phyloP scores from a whole-genome alignment of 371 early-diverging fungal genomes.

The Haplosporangium sp. region DNA sequence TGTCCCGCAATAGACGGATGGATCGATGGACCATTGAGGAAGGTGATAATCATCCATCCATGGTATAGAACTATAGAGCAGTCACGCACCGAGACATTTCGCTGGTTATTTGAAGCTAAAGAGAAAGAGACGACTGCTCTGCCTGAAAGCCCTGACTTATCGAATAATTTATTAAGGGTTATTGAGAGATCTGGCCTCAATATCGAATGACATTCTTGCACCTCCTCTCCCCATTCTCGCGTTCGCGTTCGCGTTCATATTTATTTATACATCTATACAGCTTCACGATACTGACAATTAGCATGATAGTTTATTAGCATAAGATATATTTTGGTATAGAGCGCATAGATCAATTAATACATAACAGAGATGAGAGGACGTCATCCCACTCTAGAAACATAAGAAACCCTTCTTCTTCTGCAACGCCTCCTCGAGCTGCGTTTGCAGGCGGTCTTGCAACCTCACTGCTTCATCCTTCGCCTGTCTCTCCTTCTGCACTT shows the following conservation, averaged over 20 bases:
- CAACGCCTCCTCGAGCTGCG: constrained; percentile 40
- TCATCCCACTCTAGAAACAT: constrained; percentile 33
- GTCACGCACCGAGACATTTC: constrained; percentile 54
- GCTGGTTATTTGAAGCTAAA: constrained; percentile 47
- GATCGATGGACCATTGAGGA: constrained; percentile 15
- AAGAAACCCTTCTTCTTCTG: constrained; percentile 55
- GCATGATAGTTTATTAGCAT: too few relatives aligned
- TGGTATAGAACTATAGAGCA: background rate
- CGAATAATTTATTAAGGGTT: background rate
- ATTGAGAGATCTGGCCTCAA: background rate
- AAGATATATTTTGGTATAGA: too few relatives aligned
- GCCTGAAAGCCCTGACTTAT: too few relatives aligned
- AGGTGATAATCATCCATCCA: background rate
- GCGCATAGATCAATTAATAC: too few relatives aligned
- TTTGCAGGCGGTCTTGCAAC: constrained; percentile 31
- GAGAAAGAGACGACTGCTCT: constrained; percentile 22
- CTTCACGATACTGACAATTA: too few relatives aligned
- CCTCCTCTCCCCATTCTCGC: background rate
- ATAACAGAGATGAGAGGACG: background rate
- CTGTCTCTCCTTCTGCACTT: constrained; percentile 44
- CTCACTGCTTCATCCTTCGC: constrained; percentile 49
- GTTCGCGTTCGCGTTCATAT: background rate
- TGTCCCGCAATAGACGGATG: constrained; percentile 9
- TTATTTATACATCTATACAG: too few relatives aligned
- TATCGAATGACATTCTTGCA: too few relatives aligned